Base-by-base conservation (phyloP, 2,329 filamentous ascomycete species). In the Orbilia javanica region DNA sequence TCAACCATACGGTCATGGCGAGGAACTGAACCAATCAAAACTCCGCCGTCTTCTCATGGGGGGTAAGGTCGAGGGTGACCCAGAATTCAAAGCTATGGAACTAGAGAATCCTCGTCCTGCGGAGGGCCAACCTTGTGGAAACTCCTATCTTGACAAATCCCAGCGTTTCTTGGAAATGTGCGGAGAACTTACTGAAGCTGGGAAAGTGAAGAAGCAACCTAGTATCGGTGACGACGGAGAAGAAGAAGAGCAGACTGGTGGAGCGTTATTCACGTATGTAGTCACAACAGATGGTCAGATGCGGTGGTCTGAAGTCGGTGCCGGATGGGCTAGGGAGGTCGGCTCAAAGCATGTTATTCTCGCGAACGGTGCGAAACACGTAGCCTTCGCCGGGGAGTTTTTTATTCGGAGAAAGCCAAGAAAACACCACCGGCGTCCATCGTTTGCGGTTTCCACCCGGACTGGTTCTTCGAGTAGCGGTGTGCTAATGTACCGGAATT, bases 311-410 rank as follows among this genome's bases (percentile, higher is more conserved):
- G 75, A 79, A 44, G 75, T 79, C 22, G 75, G 75, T 18, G 44
- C 74, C 0, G 75, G 69, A 3, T 79, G 68, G 68, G 68, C 70
- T 27, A 69, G 63, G 1, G 75, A 79, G 34, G 68, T 79, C 3
- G 75, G 75, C 2, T 79, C 75, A 11, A 79, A 79, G 10, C 75
- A 79, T 52, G 75, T 79, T 11, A 79, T 79, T 39, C 46, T 79
- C 5, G 36, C 69, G 0, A 79, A 79, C 42, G 75, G 75, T 11
- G 69, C 69, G 1, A 74, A 74, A 22, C 63, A 79, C 27, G 75
- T 79, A 18, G 75, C 75, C n/a, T 74, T 79, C 39, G 68, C 75
- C 2, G 75, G 75, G 10, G 75, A 79, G n/a, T 79, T 79, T n/a
- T 79, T 78, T 20, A 64, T 78, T 25, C 52, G 74, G 20, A 60